Percentiles rank a stretch among this genome's conserved stretches.
Evolutionary conservation across 805 yeast genomes (phyloP).

Genomic region (Candida schatavii): DNA sequence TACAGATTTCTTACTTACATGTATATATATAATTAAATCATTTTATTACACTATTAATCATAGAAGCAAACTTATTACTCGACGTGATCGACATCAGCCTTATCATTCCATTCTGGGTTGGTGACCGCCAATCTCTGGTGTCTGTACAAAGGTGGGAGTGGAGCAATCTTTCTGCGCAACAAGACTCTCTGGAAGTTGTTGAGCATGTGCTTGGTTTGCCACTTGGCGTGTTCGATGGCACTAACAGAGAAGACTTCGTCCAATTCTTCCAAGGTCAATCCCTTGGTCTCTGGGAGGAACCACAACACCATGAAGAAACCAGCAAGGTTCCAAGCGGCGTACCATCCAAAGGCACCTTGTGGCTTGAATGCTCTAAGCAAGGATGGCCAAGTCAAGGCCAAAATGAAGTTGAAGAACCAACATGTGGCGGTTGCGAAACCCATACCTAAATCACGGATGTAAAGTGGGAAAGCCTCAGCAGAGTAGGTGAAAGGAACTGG

Average conservation of each 20-base stretch:
- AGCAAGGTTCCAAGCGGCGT: conserved; percentile 78
- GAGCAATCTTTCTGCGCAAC: conserved; percentile 41
- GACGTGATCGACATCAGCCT: conserved; percentile 50
- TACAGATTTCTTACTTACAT: not conserved
- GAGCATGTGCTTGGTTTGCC: conserved; percentile 29
- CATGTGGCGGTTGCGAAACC: conserved; percentile 72
- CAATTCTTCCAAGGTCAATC: conserved; percentile 70
- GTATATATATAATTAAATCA: not conserved
- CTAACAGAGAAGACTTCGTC: conserved; percentile 71
- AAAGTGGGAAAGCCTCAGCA: conserved; percentile 78
- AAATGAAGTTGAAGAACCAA: conserved; percentile 70
- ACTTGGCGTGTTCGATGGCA: conserved; percentile 50
- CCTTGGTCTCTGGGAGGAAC: conserved; percentile 49
- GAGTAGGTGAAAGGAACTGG: conserved; percentile 89
- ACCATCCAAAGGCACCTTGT: conserved; percentile 86
- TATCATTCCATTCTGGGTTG: conserved; percentile 60
- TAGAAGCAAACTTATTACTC: conserved; percentile 26
- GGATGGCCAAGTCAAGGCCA: conserved; percentile 79
- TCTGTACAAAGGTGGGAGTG: conserved; percentile 55
- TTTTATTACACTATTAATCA: not conserved
- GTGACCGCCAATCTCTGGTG: conserved; percentile 61
- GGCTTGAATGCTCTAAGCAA: conserved; percentile 62
- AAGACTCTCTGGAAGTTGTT: conserved; percentile 46
- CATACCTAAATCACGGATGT: conserved; percentile 78
- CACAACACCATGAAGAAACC: conserved; percentile 71